phyloP scores from a whole-genome alignment of 179 eudicot genomes.

The Beta lomatogona region DNA sequence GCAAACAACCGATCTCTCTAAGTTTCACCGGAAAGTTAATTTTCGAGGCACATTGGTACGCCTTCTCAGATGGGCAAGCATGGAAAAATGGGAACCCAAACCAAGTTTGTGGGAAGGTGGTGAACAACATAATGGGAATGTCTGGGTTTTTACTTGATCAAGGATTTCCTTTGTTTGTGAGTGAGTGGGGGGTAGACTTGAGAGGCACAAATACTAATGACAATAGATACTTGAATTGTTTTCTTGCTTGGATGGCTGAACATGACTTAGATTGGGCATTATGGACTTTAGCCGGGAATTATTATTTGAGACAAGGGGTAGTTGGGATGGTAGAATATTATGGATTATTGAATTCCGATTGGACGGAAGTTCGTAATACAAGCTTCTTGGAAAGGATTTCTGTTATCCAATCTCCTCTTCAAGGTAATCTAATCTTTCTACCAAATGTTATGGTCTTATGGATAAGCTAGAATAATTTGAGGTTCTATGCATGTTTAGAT shows the following conservation, averaged over 20 bases:
- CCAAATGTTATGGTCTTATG: too few relatives aligned
- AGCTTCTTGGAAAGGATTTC: slow-evolving; percentile 60
- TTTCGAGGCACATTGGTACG: slow-evolving; percentile 84
- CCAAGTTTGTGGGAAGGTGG: slow-evolving; percentile 56
- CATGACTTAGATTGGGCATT: slow-evolving; percentile 80
- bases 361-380: slow-evolving; percentile 54
- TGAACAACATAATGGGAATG: slow-evolving; percentile 34
- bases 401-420: slow-evolving; percentile 65
- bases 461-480: too few relatives aligned
- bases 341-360: slow-evolving; percentile 58
- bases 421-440: slow-evolving; percentile 46
- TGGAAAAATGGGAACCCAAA: slow-evolving; percentile 68
- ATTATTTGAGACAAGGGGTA: slow-evolving; percentile 62
- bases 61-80: slow-evolving; percentile 48
- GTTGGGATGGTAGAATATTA: slow-evolving; percentile 58
- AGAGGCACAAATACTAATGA: slow-evolving; percentile 66
- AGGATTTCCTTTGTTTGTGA: slow-evolving; percentile 85
- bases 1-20: slow-evolving; percentile 36
- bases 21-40: slow-evolving; percentile 57
- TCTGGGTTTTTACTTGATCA: slow-evolving; percentile 53
- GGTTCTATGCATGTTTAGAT: too few relatives aligned
- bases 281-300: slow-evolving; percentile 81
- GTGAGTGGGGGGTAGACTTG: slow-evolving; percentile 80
- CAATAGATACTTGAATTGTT: slow-evolving; percentile 74
- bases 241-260: slow-evolving; percentile 68